Percentiles rank a stretch among this genome's conserved stretches.
These are phyloP conservation scores for Ploettnerulaceae sp. DNA, from an alignment of 2,329 filamentous ascomycete genomes.

Conservation along the genomic window DNA sequence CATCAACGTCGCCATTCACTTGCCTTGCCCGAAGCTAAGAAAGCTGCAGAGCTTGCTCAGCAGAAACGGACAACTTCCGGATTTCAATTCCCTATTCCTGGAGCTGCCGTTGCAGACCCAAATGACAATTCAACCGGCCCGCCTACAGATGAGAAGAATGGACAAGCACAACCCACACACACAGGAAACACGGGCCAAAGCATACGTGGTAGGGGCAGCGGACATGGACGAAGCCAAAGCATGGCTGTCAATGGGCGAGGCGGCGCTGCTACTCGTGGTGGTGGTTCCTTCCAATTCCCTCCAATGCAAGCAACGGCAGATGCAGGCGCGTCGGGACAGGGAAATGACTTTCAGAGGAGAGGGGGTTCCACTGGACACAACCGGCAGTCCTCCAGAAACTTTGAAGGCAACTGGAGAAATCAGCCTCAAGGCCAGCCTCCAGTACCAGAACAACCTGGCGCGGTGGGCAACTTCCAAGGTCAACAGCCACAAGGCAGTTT, in stretches of 20 bases:
- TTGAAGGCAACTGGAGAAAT: conserved; percentile 96
- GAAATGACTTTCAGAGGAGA: conserved; percentile 67
- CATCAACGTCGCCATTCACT: conserved; percentile 94
- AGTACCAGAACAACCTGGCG: conserved; percentile 45
- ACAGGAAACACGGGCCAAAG: conserved; percentile 23
- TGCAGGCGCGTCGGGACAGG: conserved; percentile 40
- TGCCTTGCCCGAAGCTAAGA: conserved; percentile 92
- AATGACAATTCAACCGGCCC: conserved; percentile 39
- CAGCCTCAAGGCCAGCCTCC: conserved; percentile 52
- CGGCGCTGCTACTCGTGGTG: conserved; percentile 53
- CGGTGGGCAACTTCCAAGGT: conserved; percentile 63
- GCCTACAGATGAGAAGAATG: conserved; percentile 27
- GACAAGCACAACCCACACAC: conserved; percentile 22
- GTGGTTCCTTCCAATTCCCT: conserved; percentile 69
- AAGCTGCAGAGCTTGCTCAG: conserved; percentile 92
- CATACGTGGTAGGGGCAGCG: conserved; percentile 49
- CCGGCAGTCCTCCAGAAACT: conserved; percentile 83
- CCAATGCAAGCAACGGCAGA: conserved; percentile 48
- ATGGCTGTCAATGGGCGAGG: conserved; percentile 75
- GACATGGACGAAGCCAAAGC: conserved; percentile 79
- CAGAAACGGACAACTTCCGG: conserved; percentile 91
- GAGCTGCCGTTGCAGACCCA: conserved; percentile 54
- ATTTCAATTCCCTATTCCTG: conserved; percentile 88
- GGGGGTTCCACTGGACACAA: conserved; percentile 67
- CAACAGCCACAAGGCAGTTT: conserved; percentile 72